Evolutionary conservation across 179 eudicot species (phyloP), one percentile per base, ranked within the genome.

Genomic region (Beta corolliflora): DNA sequence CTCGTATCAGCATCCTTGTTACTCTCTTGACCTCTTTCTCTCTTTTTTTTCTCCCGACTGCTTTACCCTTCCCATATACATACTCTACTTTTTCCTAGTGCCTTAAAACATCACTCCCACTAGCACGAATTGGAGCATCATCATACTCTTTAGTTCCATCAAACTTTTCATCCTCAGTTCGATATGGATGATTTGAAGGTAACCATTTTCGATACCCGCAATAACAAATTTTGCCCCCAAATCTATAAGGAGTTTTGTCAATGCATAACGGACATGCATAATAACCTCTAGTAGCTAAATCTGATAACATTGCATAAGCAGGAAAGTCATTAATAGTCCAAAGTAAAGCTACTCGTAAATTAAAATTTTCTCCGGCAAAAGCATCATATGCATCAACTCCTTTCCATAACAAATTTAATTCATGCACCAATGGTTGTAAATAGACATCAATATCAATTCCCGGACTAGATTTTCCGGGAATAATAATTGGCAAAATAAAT

Each of bases 271-370:
- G 74, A 29, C 76, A 79, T 5, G 75, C 67, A 18, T 54, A 55
- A 12, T 79, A 68, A 3, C 76, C 81, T 58, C 41, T 56, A 1
- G 76, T 79, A 23, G 65, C 69, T 67, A 74, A 79, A 48, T 66
- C 76, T n/a, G 67, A 44, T 45, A 79, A 29, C 31, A 29, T 29
- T 29, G 31, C 31, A 29, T 29, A 29, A 29, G 31, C 1, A 29
- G 31, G 31, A 29, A 29, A 29, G 31, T 29, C 31, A 29, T 29
- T 29, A 29, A 29, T 29, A 29, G 31, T 29, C 31, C 31, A 29
- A 29, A 29, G 31, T 29, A 29, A 29, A 1, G 31, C 31, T 29
- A 0, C 31, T 29, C 31, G 31, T 29, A 29, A 29, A 29, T 29
- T 29, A 29, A 29, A 29, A 29, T 29, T 29, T 29, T 29, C 31